Evolutionary conservation across 2,329 filamentous ascomycete species (phyloP).

Genomic region (Aspergillus puulaauensis): DNA sequence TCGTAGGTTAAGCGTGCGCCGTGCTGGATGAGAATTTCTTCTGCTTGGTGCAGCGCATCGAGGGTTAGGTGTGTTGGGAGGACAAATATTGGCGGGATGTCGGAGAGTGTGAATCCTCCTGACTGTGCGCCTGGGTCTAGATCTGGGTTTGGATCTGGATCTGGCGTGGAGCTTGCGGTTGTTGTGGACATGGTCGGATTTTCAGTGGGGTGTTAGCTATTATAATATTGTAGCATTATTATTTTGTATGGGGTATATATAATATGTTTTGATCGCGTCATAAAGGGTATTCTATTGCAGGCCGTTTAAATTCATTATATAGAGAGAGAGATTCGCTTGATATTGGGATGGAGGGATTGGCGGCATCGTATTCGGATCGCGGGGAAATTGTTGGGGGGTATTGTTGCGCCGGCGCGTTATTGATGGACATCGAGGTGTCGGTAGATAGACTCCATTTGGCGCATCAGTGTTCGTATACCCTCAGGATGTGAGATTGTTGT

Average conservation of each 20-base stretch:
- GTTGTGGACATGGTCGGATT: conserved; percentile 17
- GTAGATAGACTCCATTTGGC: neutral
- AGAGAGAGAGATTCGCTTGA: neutral
- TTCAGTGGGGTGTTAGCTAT: neutral
- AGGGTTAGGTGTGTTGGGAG: conserved; percentile 67
- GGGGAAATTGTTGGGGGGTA: neutral
- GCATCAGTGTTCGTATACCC: neutral
- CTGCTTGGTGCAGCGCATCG: conserved; percentile 62
- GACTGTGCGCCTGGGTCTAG: neutral
- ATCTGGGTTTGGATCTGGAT: neutral
- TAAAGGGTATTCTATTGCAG: neutral
- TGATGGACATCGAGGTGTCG: too few relatives aligned
- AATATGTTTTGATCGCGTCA: neutral
- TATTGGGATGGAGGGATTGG: neutral
- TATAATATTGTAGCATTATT: neutral
- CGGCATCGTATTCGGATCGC: neutral
- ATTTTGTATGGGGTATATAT: neutral
- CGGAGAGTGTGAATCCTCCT: conserved; percentile 29
- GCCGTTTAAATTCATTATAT: neutral
- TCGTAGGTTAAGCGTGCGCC: conserved; percentile 67
- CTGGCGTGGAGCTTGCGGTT: conserved; percentile 16
- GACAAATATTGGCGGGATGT: conserved; percentile 67
- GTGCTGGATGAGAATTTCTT: conserved; percentile 59
- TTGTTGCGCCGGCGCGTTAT: neutral
- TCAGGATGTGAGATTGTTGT: neutral